Conservation (phyloP, 257 asterid genomes). For the Agastache rugosa region DNA sequence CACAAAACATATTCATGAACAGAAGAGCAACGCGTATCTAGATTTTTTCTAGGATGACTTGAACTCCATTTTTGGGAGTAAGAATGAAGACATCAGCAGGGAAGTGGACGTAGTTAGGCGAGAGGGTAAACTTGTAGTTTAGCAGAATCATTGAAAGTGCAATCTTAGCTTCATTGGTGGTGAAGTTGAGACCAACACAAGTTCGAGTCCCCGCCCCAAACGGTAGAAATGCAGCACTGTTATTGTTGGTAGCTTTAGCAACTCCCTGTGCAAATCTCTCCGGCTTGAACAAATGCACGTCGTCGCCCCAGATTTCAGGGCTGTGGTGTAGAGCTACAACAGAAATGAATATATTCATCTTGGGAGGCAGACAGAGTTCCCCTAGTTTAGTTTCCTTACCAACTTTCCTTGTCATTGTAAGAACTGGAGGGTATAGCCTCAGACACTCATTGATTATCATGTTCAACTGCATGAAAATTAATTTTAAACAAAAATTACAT, state of each 20-base stretch:
- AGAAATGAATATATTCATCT: slow-evolving; percentile 49
- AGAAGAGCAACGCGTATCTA: background rate
- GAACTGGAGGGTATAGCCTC: slow-evolving; percentile 60
- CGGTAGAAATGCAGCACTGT: slow-evolving; percentile 56
- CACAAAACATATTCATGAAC: background rate
- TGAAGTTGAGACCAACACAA: slow-evolving; percentile 65
- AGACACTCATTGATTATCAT: slow-evolving; percentile 69
- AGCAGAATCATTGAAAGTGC: slow-evolving; percentile 60
- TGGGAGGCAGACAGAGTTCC: slow-evolving; percentile 41
- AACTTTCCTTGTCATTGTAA: slow-evolving; percentile 52
- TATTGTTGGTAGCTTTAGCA: slow-evolving; percentile 63
- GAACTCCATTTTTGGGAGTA: slow-evolving; percentile 59
- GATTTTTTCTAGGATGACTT: slow-evolving; percentile 48
- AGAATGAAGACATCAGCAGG: slow-evolving; percentile 56
- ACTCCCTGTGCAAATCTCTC: slow-evolving; percentile 63
- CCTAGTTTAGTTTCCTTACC: slow-evolving; percentile 48
- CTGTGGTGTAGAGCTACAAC: slow-evolving; percentile 52
- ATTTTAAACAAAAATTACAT: too few species aligned
- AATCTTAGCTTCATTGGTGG: slow-evolving; percentile 64
- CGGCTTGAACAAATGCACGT: slow-evolving; percentile 58
- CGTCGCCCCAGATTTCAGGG: slow-evolving; percentile 61
- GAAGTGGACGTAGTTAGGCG: slow-evolving; percentile 54
- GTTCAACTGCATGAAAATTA: slow-evolving; percentile 48
- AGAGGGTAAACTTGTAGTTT: slow-evolving; percentile 49
- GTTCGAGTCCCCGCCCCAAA: slow-evolving; percentile 67